phyloP scores from a whole-genome alignment of 2,329 filamentous ascomycete genomes.

The Metarhizium humberi region DNA sequence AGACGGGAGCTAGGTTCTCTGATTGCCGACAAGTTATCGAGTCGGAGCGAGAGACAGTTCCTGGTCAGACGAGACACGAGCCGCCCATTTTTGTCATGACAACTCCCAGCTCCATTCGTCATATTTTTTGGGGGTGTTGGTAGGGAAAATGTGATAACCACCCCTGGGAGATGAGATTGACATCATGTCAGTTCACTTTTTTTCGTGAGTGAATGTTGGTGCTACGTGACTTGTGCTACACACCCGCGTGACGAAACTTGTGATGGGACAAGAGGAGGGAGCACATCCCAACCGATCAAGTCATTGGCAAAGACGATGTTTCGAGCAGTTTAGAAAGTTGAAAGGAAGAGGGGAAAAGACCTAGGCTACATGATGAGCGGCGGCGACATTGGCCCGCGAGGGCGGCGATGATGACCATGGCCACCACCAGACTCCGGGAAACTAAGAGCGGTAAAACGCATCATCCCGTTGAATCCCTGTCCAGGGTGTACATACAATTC shows the following conservation, averaged over 20 bases:
- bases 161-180: not conserved
- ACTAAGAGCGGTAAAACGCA: not conserved
- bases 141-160: not conserved
- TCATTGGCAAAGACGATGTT: not conserved
- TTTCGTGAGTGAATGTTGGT: not conserved
- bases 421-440: not conserved
- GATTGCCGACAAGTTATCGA: too few relatives aligned
- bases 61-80: not conserved
- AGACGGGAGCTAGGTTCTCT: too few relatives aligned
- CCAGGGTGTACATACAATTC: not conserved
- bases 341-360: too few relatives aligned
- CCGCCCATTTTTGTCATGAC: not conserved
- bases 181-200: not conserved
- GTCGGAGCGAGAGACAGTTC: too few relatives aligned
- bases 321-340: not conserved
- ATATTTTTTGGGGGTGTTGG: not conserved
- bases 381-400: not conserved
- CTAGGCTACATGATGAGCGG: not conserved
- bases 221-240: not conserved
- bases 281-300: not conserved
- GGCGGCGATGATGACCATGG: not conserved
- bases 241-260: not conserved
- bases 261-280: not conserved
- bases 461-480: not conserved
- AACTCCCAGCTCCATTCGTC: not conserved